A percentile compares a stretch with the other conserved stretches of the same genome.
These are phyloP conservation scores for Penicillium malachiteum DNA, from an alignment of 495 filamentous ascomycete species.

Conservation along the genomic window DNA sequence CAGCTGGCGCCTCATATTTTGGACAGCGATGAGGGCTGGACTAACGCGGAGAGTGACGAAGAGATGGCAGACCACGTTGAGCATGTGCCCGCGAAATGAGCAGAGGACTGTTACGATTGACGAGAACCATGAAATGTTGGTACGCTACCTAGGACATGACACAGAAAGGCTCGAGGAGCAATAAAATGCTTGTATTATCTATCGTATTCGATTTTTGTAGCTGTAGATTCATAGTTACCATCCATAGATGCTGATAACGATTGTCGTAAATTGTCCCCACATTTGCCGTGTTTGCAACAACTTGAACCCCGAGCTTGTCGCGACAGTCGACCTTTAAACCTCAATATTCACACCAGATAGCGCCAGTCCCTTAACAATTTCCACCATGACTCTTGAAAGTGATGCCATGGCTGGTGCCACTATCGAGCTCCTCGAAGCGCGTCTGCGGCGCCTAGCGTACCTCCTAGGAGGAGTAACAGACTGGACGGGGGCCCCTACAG, in stretches of 20 bases:
- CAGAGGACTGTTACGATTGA: slow-evolving; percentile 13
- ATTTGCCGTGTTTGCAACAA: slow-evolving; percentile 28
- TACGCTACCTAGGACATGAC: background rate
- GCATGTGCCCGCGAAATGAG: slow-evolving; percentile 7
- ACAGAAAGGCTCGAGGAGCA: background rate
- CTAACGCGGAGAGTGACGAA: slow-evolving; percentile 11
- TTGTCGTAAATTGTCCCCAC: slow-evolving; percentile 16
- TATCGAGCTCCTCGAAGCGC: slow-evolving; percentile 72
- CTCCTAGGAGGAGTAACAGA: slow-evolving; percentile 62
- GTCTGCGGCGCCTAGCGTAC: slow-evolving; percentile 72
- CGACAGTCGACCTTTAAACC: background rate
- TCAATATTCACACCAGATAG: background rate
- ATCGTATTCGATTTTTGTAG: background rate
- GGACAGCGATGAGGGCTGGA: slow-evolving; percentile 12
- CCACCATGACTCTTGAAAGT: slow-evolving; percentile 39
- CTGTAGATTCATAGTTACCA: background rate
- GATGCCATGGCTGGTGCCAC: slow-evolving; percentile 51
- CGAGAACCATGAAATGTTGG: slow-evolving; percentile 15
- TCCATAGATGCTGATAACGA: slow-evolving; percentile 5
- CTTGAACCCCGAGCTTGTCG: slow-evolving; percentile 8
- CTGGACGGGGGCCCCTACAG: slow-evolving; percentile 41
- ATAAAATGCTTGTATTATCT: background rate
- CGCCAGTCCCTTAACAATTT: background rate
- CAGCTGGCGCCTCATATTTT: background rate
- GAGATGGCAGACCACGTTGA: slow-evolving; percentile 19